phyloP scores from a whole-genome alignment of 805 yeast genomes.

The Wickerhamiella alocasiicola region DNA sequence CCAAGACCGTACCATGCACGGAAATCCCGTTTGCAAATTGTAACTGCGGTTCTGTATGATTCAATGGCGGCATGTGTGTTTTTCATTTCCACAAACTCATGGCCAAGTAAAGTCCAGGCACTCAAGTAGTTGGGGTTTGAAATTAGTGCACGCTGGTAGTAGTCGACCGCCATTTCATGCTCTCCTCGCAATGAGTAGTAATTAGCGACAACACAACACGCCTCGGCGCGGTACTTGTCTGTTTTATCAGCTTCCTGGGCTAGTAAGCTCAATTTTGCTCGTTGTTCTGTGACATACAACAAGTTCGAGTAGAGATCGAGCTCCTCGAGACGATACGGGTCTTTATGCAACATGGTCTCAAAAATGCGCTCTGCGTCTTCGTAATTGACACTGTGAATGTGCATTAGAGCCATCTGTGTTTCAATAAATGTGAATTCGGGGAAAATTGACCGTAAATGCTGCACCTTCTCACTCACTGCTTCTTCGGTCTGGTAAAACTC shows the following conservation, averaged over 20 bases:
- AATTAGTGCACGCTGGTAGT: constrained; percentile 78
- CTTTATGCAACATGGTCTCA: constrained; percentile 56
- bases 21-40: constrained; percentile 76
- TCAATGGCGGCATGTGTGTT: constrained; percentile 97
- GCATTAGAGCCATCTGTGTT: constrained; percentile 69
- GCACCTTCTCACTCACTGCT: constrained; percentile 37
- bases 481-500: constrained; percentile 50
- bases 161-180: constrained; percentile 89
- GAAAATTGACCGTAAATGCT: constrained; percentile 39
- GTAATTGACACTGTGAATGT: constrained; percentile 79
- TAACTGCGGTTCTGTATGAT: constrained; percentile 85
- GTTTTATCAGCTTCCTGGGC: constrained; percentile 76
- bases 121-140: constrained; percentile 67
- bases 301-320: constrained; percentile 91
- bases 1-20: constrained; percentile 98
- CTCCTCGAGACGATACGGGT: constrained; percentile 82
- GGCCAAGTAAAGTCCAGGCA: constrained; percentile 99
- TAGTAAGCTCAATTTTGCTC: constrained; percentile 66
- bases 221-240: constrained; percentile 83
- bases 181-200: constrained; percentile 84
- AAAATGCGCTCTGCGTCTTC: constrained; percentile 65
- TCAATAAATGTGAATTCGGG: constrained; percentile 66
- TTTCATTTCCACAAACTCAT: constrained; percentile 90
- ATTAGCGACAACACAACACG: constrained; percentile 89
- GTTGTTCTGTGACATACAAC: constrained; percentile 83